phyloP scores from a whole-genome alignment of 257 asterid genomes.

The Phtheirospermum japonicum region DNA sequence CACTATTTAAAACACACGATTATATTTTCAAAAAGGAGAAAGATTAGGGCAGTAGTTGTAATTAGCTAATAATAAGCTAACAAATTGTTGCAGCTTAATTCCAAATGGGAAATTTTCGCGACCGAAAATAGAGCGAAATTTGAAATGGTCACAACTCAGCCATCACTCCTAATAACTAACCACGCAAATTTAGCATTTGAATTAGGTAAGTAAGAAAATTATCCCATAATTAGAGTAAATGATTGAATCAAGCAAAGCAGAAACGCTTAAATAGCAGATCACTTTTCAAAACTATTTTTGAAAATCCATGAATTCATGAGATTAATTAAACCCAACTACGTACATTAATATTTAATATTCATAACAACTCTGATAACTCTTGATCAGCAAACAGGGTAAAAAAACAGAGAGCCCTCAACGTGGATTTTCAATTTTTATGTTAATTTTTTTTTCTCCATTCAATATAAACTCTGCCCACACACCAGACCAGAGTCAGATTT shows the following conservation, averaged over 20 bases:
- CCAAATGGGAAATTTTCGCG: too few relatives aligned
- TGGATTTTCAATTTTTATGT: background rate
- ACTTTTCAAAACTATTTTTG: background rate
- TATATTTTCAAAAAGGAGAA: too few relatives aligned
- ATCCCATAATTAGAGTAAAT: background rate
- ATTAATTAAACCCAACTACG: background rate
- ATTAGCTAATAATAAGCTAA: too few relatives aligned
- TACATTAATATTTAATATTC: too few relatives aligned
- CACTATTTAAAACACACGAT: too few relatives aligned
- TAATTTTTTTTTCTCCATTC: background rate
- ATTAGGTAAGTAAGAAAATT: background rate
- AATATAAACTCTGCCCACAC: too few relatives aligned
- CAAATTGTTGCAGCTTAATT: too few relatives aligned
- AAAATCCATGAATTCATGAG: background rate
- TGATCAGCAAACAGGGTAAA: background rate
- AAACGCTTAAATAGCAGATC: background rate
- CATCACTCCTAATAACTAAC: background rate
- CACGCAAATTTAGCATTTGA: background rate
- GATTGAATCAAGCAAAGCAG: background rate
- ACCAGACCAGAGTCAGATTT: too few relatives aligned
- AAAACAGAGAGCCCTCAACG: too few relatives aligned
- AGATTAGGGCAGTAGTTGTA: too few relatives aligned
- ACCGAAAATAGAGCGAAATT: too few relatives aligned
- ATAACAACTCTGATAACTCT: background rate
- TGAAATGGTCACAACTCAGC: too few relatives aligned